Conservation (phyloP, 176 grass and related monocot genomes). For the Rhipidocladum racemiflorum region DNA sequence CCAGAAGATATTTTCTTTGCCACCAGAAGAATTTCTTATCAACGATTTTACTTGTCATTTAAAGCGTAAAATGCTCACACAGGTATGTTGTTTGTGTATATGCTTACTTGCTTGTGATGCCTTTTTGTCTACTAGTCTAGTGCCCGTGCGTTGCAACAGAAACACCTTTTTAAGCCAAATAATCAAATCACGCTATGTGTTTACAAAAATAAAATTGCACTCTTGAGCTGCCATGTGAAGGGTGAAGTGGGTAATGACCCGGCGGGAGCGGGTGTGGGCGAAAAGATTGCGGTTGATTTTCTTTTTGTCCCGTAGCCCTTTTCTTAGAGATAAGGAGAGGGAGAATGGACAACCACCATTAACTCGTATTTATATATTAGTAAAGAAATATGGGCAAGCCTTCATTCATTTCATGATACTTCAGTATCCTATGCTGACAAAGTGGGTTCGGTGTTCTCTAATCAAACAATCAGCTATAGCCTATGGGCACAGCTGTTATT, state of each 20-base stretch:
- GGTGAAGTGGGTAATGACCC: no score
- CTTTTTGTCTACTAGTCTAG: background rate
- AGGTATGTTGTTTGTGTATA: slow-evolving; percentile 40
- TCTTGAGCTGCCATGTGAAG: no score
- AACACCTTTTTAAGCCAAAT: no score
- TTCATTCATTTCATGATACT: background rate
- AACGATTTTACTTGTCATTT: slow-evolving; percentile 98
- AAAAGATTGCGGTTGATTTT: no score
- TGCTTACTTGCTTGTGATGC: background rate
- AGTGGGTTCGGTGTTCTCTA: slow-evolving; percentile 9
- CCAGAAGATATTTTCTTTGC: slow-evolving; percentile 88
- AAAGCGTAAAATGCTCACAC: slow-evolving; percentile 91
- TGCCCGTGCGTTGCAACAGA: no score
- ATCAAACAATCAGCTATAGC: background rate
- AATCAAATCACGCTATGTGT: no score
- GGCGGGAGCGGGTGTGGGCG: no score
- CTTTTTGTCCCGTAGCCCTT: no score
- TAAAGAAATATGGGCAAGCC: background rate
- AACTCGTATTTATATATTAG: no score
- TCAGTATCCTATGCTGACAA: background rate
- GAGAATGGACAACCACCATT: no score
- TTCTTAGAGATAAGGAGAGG: no score
- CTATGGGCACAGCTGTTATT: background rate
- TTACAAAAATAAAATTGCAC: no score
- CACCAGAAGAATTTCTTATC: slow-evolving; percentile 95